Evolutionary conservation across 1,284 basidiomycete species (phyloP).

Genomic region (Leccinum pallidistipes): DNA sequence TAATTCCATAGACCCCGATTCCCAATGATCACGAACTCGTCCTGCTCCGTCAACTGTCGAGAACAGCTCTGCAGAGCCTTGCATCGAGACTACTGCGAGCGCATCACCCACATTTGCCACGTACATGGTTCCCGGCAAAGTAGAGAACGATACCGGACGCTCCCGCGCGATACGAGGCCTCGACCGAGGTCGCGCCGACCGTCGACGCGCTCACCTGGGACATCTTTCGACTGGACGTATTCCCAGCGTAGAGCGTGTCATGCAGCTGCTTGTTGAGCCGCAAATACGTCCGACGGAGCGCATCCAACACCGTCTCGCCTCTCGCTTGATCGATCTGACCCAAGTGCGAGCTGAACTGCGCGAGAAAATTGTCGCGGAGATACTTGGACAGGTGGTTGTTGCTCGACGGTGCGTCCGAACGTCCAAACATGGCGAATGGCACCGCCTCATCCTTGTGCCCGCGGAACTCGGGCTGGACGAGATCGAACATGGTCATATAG

Average conservation of each 20-base stretch:
- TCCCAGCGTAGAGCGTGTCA: slow-evolving; percentile 54
- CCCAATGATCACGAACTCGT: slow-evolving; percentile 97
- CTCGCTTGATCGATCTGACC: slow-evolving; percentile 35
- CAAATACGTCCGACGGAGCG: slow-evolving; percentile 84
- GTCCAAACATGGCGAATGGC: slow-evolving; percentile 90
- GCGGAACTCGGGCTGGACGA: slow-evolving; percentile 90
- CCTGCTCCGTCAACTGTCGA: slow-evolving; percentile 81
- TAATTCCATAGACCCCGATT: slow-evolving; percentile 93
- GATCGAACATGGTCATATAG: slow-evolving; percentile 87
- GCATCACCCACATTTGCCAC: slow-evolving; percentile 92
- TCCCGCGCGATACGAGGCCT: slow-evolving; percentile 62
- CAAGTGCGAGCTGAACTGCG: slow-evolving; percentile 62
- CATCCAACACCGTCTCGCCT: slow-evolving; percentile 65
- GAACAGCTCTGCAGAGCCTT: slow-evolving; percentile 78
- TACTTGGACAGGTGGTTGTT: slow-evolving; percentile 74
- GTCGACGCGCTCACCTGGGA: slow-evolving; percentile 61
- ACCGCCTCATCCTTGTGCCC: slow-evolving; percentile 81
- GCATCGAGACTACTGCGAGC: slow-evolving; percentile 86
- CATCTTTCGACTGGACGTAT: slow-evolving; percentile 57
- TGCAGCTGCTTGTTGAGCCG: slow-evolving; percentile 79
- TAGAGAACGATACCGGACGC: slow-evolving; percentile 90
- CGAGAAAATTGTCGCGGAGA: slow-evolving; percentile 78
- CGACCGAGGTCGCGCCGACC: slow-evolving; percentile 33
- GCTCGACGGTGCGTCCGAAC: slow-evolving; percentile 63
- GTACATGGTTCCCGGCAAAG: slow-evolving; percentile 79